Base-by-base conservation (phyloP, 495 filamentous ascomycete species). In the Trichoderma orchidacearum region DNA sequence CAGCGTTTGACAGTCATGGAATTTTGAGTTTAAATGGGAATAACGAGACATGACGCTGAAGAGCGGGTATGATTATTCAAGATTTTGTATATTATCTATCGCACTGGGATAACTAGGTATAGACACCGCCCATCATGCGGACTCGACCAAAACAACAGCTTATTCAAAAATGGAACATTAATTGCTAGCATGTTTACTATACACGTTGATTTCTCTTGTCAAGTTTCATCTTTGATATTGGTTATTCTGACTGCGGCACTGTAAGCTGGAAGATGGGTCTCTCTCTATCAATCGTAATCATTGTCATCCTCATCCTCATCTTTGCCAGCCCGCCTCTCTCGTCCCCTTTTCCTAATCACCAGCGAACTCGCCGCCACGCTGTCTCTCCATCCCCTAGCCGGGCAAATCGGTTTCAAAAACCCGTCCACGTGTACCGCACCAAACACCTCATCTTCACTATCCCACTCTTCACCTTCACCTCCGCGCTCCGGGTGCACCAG, bases 351-450 rank as follows among this genome's bases (percentile, higher is more conserved):
- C 62, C 53, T 34, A 48, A 36, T 56, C 58, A 32, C 35, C 59
- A 54, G 27, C 38, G 38, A 48, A 23, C 18, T 48, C 38, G 38
- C 38, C 18, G 38, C 23, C n/a, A 15, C 56, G 6, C 23, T 30
- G 34, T 52, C 32, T 18, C 30, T 25, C 53, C 45, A 54, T 15
- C 53, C 53, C 18, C 53, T 35, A 18, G 29, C 35, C 31, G 45
- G 25, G 2, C 13, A 4, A 45, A 79, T 71, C 17, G 69, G 67
- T 59, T 62, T 51, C 58, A 81, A 38, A 56, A 78, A 82, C 30
- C 77, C 66, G 58, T 82, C 78, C 23, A 74, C 65, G 51, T 82
- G 79, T 11, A 80, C 71, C 1, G 69, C 75, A 1, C 76, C 79
- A 17, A 70, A 61, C 72, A 79, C 77, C 62, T 81, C 76, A 21